Evolutionary conservation across 306 rosid genomes (phyloP).

Genomic region (Sesbania bispinosa): DNA sequence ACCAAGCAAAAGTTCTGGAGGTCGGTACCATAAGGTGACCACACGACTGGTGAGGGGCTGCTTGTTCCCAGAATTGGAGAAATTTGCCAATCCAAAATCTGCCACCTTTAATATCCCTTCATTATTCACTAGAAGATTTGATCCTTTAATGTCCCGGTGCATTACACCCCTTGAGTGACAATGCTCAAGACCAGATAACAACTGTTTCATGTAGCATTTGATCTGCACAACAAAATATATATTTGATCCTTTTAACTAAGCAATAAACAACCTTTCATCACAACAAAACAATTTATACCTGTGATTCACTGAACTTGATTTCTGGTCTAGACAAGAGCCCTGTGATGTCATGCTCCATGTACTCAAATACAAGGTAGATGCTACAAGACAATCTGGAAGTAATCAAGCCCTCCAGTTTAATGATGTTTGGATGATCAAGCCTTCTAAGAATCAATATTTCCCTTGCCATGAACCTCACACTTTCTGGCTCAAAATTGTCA

Average conservation of each 20-base stretch:
- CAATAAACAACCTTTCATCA: not conserved
- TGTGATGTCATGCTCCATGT: slow-evolving; percentile 96
- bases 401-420: slow-evolving; percentile 85
- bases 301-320: slow-evolving; percentile 82
- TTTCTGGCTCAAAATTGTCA: slow-evolving; percentile 96
- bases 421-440: slow-evolving; percentile 91
- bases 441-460: slow-evolving; percentile 87
- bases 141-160: slow-evolving; percentile 97
- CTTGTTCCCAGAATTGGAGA: slow-evolving; percentile 46
- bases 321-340: slow-evolving; percentile 94
- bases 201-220: slow-evolving; percentile 90
- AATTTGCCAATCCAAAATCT: slow-evolving; percentile 97
- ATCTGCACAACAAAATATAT: slow-evolving; percentile 58
- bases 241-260: not conserved
- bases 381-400: slow-evolving; percentile 91
- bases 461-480: slow-evolving; percentile 96
- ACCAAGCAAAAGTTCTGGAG: slow-evolving; percentile 95
- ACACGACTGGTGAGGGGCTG: slow-evolving; percentile 97
- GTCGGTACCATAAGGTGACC: slow-evolving; percentile 97
- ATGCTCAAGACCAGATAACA: slow-evolving; percentile 89
- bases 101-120: slow-evolving; percentile 93
- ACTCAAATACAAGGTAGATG: slow-evolving; percentile 92
- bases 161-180: slow-evolving; percentile 88
- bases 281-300: slow-evolving; percentile 62
- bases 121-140: slow-evolving; percentile 89